Conservation (phyloP, 345 rosid genomes). For the Raphanus raphanistrum region DNA sequence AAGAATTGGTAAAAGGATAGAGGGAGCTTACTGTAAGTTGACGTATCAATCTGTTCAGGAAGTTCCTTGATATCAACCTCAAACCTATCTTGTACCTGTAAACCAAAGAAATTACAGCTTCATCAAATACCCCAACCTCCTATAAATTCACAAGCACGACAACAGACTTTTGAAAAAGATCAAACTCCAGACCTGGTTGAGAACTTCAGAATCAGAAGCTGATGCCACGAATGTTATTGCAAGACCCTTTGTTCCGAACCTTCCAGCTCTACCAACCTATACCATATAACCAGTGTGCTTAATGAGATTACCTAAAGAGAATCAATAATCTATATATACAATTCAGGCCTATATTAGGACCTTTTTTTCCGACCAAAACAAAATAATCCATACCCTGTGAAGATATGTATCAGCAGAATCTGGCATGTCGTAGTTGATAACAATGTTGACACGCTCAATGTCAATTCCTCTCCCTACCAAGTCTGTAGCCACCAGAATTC, state of each 20-base stretch:
- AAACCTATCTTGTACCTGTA: slow-evolving; percentile 87
- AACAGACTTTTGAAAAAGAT: not conserved
- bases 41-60: slow-evolving; percentile 93
- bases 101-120: not conserved
- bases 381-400: slow-evolving; percentile 60
- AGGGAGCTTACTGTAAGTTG: slow-evolving; percentile 70
- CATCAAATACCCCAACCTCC: not conserved
- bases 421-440: slow-evolving; percentile 98
- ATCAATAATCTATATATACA: not conserved
- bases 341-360: too few relatives aligned
- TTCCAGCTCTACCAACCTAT: slow-evolving; percentile 99
- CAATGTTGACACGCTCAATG: slow-evolving; percentile 97
- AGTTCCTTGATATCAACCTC: slow-evolving; percentile 97
- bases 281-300: not conserved
- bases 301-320: not conserved
- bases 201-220: slow-evolving; percentile 83
- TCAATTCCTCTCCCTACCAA: slow-evolving; percentile 97
- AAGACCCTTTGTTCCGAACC: slow-evolving; percentile 98
- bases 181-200: slow-evolving; percentile 70
- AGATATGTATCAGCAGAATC: slow-evolving; percentile 98
- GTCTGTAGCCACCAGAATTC: slow-evolving; percentile 98
- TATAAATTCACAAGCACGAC: not conserved
- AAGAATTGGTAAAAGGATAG: not conserved
- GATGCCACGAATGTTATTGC: slow-evolving; percentile 96
- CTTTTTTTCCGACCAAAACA: not conserved